Evolutionary conservation across 352 stramenopile species (phyloP), one percentile per base, ranked within the genome.

Genomic region (Phytophthora pistaciae): DNA sequence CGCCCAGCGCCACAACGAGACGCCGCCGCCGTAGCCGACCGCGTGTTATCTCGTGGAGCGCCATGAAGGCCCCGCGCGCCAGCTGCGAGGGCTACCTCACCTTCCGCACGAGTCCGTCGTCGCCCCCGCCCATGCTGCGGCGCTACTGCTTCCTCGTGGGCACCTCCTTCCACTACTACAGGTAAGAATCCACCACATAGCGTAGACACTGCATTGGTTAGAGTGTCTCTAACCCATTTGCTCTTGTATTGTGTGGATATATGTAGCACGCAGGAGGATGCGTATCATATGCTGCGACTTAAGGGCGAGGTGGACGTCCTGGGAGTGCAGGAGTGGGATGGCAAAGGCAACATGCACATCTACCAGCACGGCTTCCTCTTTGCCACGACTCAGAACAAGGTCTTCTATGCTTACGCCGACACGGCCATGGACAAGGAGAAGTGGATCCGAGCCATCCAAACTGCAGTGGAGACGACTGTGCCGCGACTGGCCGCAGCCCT

Each of bases 311-410:
- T 96, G 23, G 89, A 97, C 68, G 90, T 97, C 31, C 70, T 98
- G 20, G 92, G 91, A 18, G 92, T 96, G 18, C 91, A 96, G 71
- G 90, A 97, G 61, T 98, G 92, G 92, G 92, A 98, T 64, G 92
- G 92, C 64, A 96, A 97, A 72, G 92, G 90, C 65, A 96, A 96
- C 72, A 96, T 96, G 85, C 90, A 96, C 82, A 96, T 95, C 61
- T 98, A 98, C 69, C 79, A 91, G 63, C 80, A 95, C 68, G 92
- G 92, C 4, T 96, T 98, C 62, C 68, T 98, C 8, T 96, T 96
- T 65, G 90, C 88, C 14, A 96, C 90, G 55, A 83, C 88, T 31
- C 90, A 96, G 72, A 96, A 88, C 72, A 96, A 96, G 64, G 87
- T 96, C 11, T 96, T 96, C 64, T 96, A 96, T 69, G 88, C 88